A percentile compares a stretch with the other conserved stretches of the same genome.
These are phyloP conservation scores for Thymus quinquecostatus DNA, from an alignment of 257 asterid genomes.

Conservation along the genomic window DNA sequence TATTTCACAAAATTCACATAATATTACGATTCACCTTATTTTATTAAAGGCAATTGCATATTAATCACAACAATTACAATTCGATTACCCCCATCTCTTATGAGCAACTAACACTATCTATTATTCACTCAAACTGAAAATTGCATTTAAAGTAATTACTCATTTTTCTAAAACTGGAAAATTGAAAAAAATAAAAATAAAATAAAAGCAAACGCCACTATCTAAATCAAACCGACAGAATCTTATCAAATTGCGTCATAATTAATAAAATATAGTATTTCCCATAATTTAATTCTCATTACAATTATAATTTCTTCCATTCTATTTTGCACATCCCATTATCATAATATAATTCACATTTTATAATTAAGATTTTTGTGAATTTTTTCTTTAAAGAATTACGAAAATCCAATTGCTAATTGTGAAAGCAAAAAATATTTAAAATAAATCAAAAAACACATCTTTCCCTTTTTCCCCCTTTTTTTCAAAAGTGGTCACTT, in stretches of 20 bases:
- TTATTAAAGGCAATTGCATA: background rate
- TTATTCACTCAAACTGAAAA: slow-evolving; percentile 4
- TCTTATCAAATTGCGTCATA: background rate
- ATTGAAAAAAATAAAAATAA: background rate
- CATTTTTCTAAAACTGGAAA: background rate
- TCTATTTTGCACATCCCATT: background rate
- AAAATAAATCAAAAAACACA: background rate
- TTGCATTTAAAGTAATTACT: slow-evolving; percentile 16
- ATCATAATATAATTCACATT: too few species aligned
- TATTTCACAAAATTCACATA: slow-evolving; percentile 2
- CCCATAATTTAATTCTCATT: background rate
- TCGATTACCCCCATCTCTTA: background rate
- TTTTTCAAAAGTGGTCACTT: background rate
- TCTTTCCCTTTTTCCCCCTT: background rate
- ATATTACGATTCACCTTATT: slow-evolving; percentile 4
- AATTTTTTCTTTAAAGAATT: background rate
- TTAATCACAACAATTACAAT: background rate
- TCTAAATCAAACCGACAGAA: background rate
- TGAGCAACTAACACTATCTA: background rate
- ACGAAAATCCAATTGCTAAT: background rate
- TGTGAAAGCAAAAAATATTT: background rate
- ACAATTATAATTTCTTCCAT: background rate
- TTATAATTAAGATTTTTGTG: background rate
- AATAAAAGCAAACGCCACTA: background rate
- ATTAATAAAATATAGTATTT: background rate